Base-by-base conservation (phyloP, 352 stramenopile genomes). In the Phytopythium helicoides region DNA sequence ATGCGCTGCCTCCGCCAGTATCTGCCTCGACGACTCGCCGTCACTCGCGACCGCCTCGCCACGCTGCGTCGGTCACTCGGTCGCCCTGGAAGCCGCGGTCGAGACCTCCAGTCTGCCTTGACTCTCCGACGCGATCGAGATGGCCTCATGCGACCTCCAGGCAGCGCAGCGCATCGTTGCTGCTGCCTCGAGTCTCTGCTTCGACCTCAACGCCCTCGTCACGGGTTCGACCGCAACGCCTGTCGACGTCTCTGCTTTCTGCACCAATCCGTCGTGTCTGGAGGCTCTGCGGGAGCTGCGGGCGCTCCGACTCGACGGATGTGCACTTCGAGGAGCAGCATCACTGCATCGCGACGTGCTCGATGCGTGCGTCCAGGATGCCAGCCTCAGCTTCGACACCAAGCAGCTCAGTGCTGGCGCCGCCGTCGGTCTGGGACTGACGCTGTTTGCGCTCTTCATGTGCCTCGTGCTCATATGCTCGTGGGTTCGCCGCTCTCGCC, bases 311-410 rank as follows among this genome's bases (percentile, higher is more conserved):
- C 41, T 47, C 21, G 41, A 16, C 41, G 41, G 31, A 19, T 47
- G 41, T 22, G 41, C 41, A 22, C 41, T 47, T 7, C 10, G 9
- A 8, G n/a, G 21, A 19, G 23, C 12, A 1, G 8, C 31, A 19
- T 47, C 41, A 22, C 41, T 47, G 8, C 39, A 31, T 18, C 39
- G 39, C 21, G 41, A 47, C 22, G 41, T 34, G 18, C 18, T 47
- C 21, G 41, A 47, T 22, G 41, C 23, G 21, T 47, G 41, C 23
- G 18, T 18, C 10, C 6, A 22, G 41, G 11, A 14, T 11, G 41
- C 23, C 6, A 47, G 28, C 9, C 28, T 33, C 28, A 5, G 28
- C 28, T 33, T 33, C 28, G 28, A 33, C 28, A 33, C 28, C 28
- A 33, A 33, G 28, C 28, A 7, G 41, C 21, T 47, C 41, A 47